Base-by-base conservation (phyloP, 805 yeast genomes). In the Candida boidinii region DNA sequence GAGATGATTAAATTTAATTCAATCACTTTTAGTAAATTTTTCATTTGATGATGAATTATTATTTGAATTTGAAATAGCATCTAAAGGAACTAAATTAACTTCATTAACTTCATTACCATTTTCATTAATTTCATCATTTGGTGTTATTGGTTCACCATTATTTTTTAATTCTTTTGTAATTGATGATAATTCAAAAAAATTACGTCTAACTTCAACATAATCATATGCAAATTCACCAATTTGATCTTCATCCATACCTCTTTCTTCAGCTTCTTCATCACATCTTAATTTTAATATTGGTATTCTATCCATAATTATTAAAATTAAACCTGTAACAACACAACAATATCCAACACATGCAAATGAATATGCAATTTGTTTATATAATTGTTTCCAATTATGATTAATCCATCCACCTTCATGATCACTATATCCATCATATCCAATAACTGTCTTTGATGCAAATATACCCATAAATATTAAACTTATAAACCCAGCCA, bases 201-300 rank as follows among this genome's bases (percentile, higher is more conserved):
- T 95, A 55, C 97, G 74, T 59, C 97, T 76, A 11, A 90, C 94
- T 64, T 90, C 98, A 37, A 90, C 96, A 53, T 87, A 90, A 58
- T 90, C 97, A 56, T 90, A 90, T n/a, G 97, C 97, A 60, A 88
- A 90, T 60, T 90, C 98, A 32, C 97, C 98, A 45, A 90, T 84
- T 62, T 90, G 96, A 60, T 86, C 95, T 56, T 88, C 96, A 56
- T 90, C 98, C 63, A 88, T 73, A 37, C 98, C 98, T 21, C 67
- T 65, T 42, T 79, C 84, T 57, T 90, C 98, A 16, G 80, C 95
- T 22, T 79, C 78, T 55, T 83, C 94, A 40, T 75, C 68, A 5
- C 86, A 86, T 51, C 96, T 72, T 48, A 92, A 64, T 32, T 78
- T 68, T 47, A 85, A 70, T 12, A 87, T 88, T 6, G 97, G 98